Conservation (phyloP, 768 basidiomycete species). For the Podaxis pistillaris region DNA sequence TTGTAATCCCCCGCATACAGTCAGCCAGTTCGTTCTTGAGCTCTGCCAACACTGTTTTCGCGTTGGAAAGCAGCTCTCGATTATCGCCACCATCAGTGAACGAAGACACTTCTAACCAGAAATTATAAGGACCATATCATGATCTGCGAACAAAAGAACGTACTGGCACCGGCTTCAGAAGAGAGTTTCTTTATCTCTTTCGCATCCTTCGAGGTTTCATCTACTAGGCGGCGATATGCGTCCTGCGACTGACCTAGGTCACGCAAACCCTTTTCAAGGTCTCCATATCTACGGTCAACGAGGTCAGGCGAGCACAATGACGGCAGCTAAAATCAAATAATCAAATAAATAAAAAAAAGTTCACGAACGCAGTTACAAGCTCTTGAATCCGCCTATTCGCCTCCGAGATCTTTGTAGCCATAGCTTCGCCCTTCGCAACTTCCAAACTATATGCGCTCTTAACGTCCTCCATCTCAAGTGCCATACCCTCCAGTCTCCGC, state of each 20-base stretch:
- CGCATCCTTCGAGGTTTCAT: constrained; percentile 1
- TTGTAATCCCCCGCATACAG: background rate
- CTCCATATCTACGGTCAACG: background rate
- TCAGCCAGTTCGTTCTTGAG: constrained; percentile 13
- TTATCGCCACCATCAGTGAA: background rate
- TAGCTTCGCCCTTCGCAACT: constrained; percentile 1
- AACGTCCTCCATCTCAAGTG: background rate
- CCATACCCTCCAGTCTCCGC: background rate
- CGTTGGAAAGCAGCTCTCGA: background rate
- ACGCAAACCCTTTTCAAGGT: background rate
- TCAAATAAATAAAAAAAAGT: background rate
- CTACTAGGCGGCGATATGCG: background rate
- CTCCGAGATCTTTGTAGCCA: background rate
- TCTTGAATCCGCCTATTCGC: constrained; percentile 2
- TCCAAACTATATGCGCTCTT: constrained; percentile 1
- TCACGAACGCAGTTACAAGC: background rate
- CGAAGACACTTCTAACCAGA: background rate
- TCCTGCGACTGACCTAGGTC: background rate
- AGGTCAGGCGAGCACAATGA: background rate
- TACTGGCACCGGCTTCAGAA: background rate
- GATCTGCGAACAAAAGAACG: no score
- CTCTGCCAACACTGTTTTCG: background rate
- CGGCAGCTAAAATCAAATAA: background rate
- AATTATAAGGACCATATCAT: background rate
- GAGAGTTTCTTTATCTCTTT: background rate